Base-by-base conservation (phyloP, 1,284 basidiomycete species). In the Heterobasidion parviporum region DNA sequence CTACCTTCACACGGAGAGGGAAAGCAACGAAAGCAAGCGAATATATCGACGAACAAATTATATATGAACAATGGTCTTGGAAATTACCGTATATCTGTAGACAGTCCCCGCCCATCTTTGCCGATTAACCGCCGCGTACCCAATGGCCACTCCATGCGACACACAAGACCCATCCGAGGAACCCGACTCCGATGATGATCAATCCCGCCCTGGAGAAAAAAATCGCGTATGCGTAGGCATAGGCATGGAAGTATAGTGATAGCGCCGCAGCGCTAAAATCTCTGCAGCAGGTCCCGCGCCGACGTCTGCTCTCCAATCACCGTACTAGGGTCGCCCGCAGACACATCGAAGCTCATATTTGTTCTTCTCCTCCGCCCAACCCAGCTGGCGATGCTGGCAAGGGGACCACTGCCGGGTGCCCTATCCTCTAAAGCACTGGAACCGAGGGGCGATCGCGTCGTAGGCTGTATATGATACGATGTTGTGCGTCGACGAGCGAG, bases 371-470 rank as follows among this genome's bases (percentile, higher is more conserved):
- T 51, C 26, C 61, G 55, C 3, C 57, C 61, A 0, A 83, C 82
- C 82, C 80, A 86, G 63, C 76, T 86, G 3, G 86, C 85, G 50
- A 89, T 72, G 62, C 72, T 83, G 16, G 83, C 82, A 9, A 87
- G 68, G 7, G 84, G 77, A 45, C 78, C 77, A 16, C 64, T 54
- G 0, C 51, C 56, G 12, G 46, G 44, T 12, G 50, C 67, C 59
- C 52, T 47, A 34, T 34, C 18, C 16, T 15, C 47, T 9, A n/a
- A n/a, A 26, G 54, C 53, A 35, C 53, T 59, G 32, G 58, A 20
- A 6, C 74, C 69, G 50, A 81, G 67, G 9, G 79, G 77, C 50
- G 77, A 80, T 10, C 56, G 45, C 45, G 72, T 67, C 46, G 73
- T 73, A 14, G 56, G 58, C 14, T 77, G 69, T 52, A 77, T 66